Conservation (phyloP, 2,329 filamentous ascomycete species). For the Dendrostoma leiphaemia region DNA sequence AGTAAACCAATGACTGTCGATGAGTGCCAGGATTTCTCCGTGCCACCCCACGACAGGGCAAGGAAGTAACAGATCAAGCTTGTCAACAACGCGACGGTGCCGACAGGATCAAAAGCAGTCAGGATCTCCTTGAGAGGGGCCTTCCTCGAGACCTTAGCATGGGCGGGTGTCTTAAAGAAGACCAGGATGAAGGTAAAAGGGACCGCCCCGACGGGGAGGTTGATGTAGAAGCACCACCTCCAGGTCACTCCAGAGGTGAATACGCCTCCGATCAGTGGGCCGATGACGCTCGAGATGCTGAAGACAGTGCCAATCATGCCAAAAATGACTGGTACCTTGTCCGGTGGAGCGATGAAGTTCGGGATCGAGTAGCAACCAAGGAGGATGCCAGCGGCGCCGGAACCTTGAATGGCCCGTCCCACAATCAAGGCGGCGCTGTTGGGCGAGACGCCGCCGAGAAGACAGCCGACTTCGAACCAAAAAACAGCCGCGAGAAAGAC, state of each 20-base stretch:
- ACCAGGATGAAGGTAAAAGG: conserved; percentile 30
- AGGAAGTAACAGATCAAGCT: too few species aligned
- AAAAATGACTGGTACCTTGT: conserved; percentile 19
- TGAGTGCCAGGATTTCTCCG: too few species aligned
- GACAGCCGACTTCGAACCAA: conserved; percentile 18
- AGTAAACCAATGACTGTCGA: too few species aligned
- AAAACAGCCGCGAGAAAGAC: conserved; percentile 3
- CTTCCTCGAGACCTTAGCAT: too few species aligned
- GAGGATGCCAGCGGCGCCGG: conserved; percentile 45
- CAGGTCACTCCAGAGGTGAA: conserved; percentile 35
- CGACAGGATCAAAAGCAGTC: too few species aligned
- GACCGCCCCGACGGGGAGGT: conserved; percentile 28
- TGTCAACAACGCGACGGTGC: too few species aligned
- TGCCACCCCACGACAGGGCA: too few species aligned
- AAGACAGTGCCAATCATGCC: conserved; percentile 18
- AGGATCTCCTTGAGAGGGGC: too few species aligned
- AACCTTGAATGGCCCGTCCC: conserved; percentile 42
- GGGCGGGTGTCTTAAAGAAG: conserved; percentile 26
- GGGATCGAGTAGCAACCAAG: conserved; percentile 26
- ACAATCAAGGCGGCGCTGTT: conserved; percentile 46
- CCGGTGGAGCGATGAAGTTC: conserved; percentile 21
- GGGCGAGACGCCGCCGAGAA: conserved; percentile 42
- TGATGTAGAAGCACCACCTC: conserved; percentile 33
- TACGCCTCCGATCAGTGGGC: conserved; percentile 35
- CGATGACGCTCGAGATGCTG: conserved; percentile 25